phyloP scores from a whole-genome alignment of 2,329 filamentous ascomycete genomes.

The Trichothecium sympodiale region DNA sequence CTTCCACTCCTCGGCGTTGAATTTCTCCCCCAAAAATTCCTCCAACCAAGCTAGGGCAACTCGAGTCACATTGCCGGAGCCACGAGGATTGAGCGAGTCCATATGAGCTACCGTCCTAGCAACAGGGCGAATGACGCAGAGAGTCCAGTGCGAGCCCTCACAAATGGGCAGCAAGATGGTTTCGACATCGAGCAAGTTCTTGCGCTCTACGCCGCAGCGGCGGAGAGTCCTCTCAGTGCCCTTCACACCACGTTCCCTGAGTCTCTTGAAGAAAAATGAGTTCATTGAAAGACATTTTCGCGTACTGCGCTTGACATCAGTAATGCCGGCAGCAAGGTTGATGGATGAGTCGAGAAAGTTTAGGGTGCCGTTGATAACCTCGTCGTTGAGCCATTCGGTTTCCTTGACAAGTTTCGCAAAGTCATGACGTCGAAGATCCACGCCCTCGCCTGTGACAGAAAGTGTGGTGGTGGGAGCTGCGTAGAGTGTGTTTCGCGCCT shows the following conservation, averaged over 20 bases:
- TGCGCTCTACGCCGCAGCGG: conserved; percentile 42
- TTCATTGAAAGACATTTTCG: conserved; percentile 53
- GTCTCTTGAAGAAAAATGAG: conserved; percentile 53
- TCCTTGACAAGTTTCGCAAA: conserved; percentile 49
- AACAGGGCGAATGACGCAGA: conserved; percentile 54
- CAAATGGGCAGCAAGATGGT: conserved; percentile 62
- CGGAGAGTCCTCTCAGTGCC: conserved; percentile 44
- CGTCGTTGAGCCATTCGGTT: conserved; percentile 63
- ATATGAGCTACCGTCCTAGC: conserved; percentile 54
- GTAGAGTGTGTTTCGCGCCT: conserved; percentile 19
- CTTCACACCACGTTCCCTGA: conserved; percentile 34
- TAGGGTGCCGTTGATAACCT: conserved; percentile 59
- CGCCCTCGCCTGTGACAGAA: conserved; percentile 35
- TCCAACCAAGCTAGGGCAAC: conserved; percentile 43
- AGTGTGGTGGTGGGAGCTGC: conserved; percentile 23
- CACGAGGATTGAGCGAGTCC: conserved; percentile 47
- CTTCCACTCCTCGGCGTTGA: conserved; percentile 48
- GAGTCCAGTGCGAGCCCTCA: conserved; percentile 55
- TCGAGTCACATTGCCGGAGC: conserved; percentile 26
- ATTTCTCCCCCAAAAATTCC: conserved; percentile 42
- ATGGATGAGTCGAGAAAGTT: conserved; percentile 47
- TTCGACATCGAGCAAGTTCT: conserved; percentile 53
- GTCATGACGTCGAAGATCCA: conserved; percentile 42
- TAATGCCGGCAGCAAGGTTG: conserved; percentile 44
- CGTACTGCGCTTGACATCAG: conserved; percentile 29